Base-by-base conservation (phyloP, 169 alveolate species). In the Miamiensis avidus region DNA sequence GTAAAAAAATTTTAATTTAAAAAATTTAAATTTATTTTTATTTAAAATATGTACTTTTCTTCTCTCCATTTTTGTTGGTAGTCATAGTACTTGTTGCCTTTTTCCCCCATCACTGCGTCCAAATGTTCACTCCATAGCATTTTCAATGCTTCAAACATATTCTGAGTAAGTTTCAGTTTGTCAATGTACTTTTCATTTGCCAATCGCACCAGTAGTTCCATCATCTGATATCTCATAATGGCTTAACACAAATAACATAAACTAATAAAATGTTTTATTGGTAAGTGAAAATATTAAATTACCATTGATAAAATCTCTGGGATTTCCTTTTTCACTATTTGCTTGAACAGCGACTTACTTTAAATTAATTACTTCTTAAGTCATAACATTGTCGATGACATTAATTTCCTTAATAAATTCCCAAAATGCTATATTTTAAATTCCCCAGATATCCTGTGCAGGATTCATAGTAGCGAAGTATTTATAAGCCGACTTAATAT, bases 401-500 rank as follows among this genome's bases (percentile, higher is more conserved):
- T 79, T 79, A 20, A 79, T 79, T 27, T 29, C 15, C 29, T 69
- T 34, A 65, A 79, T 65, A 79, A 79, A 74, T 34, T 79, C 84
- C 28, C 34, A n/a, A 69, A 69, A 79, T 1, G 84, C 76, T 1
- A 30, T 31, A 20, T 79, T 79, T 79, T 79, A 65, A 26, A 79
- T 79, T 4, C 84, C 34, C 84, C 84, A 79, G 27, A 79, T 64
- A 79, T 79, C 84, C 64, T 79, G 65, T 4, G 65, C 65, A 34
- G 84, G 84, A 31, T 29, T 32, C 25, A 49, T 28, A 79, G 75
- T 49, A 34, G 84, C 84, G 30, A 79, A 81, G 65, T 86, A 34
- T 81, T 81, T 86, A 65, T 86, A 86, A 25, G 90, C 78, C n/a
- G 78, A 74, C 28, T 81, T 84, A 26, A 86, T 81, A 31, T 86